phyloP scores from a whole-genome alignment of 371 early-diverging fungal species.

The Vairimorpha ceranae region DNA sequence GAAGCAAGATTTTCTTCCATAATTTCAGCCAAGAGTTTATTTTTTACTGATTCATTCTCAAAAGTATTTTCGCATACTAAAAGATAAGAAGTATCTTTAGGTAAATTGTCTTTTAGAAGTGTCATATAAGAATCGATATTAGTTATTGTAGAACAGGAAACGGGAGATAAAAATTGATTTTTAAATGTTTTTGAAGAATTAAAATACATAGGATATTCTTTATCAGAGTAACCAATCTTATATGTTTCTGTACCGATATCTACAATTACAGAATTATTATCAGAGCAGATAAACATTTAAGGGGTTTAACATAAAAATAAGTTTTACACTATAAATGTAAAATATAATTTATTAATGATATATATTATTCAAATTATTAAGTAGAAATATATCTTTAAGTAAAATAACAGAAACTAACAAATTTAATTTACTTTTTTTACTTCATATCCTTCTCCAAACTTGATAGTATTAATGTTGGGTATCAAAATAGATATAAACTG shows the following conservation, averaged over 20 bases:
- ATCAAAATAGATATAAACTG: no score
- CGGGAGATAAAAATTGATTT: slow-evolving; percentile 16
- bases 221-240: slow-evolving; percentile 46
- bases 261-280: slow-evolving; percentile 30
- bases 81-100: slow-evolving; percentile 14
- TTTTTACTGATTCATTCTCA: slow-evolving; percentile 14
- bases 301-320: slow-evolving; percentile 9
- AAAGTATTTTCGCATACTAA: slow-evolving; percentile 49
- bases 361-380: neutral
- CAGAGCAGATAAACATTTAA: slow-evolving; percentile 42
- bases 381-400: neutral
- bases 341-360: no score
- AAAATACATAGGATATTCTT: slow-evolving; percentile 25
- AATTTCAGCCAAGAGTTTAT: slow-evolving; percentile 30
- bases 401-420: neutral
- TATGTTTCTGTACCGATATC: slow-evolving; percentile 49
- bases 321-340: neutral
- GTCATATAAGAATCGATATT: slow-evolving; percentile 24
- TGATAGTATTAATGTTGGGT: no score
- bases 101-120: neutral
- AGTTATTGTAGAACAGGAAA: slow-evolving; percentile 21
- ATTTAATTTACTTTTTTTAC: neutral
- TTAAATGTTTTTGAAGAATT: slow-evolving; percentile 13
- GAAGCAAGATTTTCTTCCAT: slow-evolving; percentile 42
- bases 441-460: neutral